These are phyloP conservation scores for Tremella mesenterica DNA, from an alignment of 768 basidiomycete species.

Conservation along the genomic window DNA sequence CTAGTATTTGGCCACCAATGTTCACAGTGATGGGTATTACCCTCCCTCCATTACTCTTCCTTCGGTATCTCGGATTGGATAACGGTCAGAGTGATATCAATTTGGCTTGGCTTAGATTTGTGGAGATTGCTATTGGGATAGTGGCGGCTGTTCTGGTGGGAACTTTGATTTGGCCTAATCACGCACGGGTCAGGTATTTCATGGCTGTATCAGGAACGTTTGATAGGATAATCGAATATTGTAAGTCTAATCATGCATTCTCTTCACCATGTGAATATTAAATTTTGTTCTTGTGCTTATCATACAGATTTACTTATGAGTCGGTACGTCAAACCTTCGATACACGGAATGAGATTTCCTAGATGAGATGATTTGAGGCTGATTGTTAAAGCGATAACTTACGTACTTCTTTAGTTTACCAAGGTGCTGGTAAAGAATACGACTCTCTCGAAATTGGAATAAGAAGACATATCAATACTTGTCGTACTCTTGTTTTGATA, in stretches of 20 bases:
- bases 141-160: conserved; percentile 42
- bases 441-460: conserved; percentile 24
- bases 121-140: conserved; percentile 40
- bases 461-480: conserved; percentile 19
- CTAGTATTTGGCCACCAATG: conserved; percentile 8
- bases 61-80: conserved; percentile 30
- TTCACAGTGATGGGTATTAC: conserved; percentile 41
- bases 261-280: neutral
- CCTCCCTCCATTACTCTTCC: conserved; percentile 42
- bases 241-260: conserved; percentile 15
- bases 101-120: conserved; percentile 37
- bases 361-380: neutral
- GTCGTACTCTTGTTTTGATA: conserved; percentile 32
- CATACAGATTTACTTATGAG: conserved; percentile 37
- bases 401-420: conserved; percentile 36
- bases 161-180: conserved; percentile 39
- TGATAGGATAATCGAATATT: conserved; percentile 34
- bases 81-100: conserved; percentile 24
- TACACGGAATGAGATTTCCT: too few relatives aligned
- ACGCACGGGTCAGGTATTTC: conserved; percentile 40
- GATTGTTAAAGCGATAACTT: conserved; percentile 25
- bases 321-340: too few relatives aligned
- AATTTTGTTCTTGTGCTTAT: neutral
- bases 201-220: conserved; percentile 27
- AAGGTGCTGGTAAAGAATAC: conserved; percentile 23